Percentiles rank a stretch among this genome's conserved stretches.
Evolutionary conservation across 2,329 filamentous ascomycete species (phyloP).

Genomic region (Juglanconis juglandina): DNA sequence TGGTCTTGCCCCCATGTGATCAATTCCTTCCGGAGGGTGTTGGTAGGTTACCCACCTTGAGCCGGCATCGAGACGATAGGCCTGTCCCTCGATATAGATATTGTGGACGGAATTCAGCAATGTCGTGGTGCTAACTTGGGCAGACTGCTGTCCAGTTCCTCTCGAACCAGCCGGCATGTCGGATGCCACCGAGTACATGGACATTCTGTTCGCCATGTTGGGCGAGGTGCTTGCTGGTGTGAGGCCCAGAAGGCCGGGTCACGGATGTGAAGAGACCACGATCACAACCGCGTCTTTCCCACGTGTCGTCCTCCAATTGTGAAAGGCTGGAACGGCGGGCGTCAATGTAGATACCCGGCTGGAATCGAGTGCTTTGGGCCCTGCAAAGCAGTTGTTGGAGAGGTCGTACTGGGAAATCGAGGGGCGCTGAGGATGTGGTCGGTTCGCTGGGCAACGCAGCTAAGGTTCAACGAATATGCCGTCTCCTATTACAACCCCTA

Average conservation of each 20-base stretch:
- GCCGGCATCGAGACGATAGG: constrained; percentile 84
- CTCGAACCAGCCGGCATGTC: constrained; percentile 55
- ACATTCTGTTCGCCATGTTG: constrained; percentile 63
- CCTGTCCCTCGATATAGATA: constrained; percentile 74
- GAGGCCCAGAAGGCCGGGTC: constrained; percentile 32
- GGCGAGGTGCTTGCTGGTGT: constrained; percentile 24
- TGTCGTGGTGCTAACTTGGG: constrained; percentile 88
- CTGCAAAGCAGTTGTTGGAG: background rate
- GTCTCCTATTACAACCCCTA: constrained; percentile 11
- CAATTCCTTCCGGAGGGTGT: background rate
- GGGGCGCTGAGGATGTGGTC: constrained; percentile 13
- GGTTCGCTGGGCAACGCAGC: constrained; percentile 27
- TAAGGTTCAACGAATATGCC: constrained; percentile 8
- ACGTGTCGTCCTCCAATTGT: background rate
- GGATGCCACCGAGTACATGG: constrained; percentile 65
- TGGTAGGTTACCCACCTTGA: constrained; percentile 39
- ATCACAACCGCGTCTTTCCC: constrained; percentile 1
- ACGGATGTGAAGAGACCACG: constrained; percentile 23
- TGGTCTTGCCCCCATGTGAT: background rate
- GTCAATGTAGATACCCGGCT: background rate
- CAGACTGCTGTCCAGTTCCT: constrained; percentile 62
- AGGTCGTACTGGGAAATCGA: background rate
- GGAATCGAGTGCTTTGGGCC: background rate
- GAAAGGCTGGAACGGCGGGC: background rate
- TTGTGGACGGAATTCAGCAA: constrained; percentile 90